Conservation (phyloP, 2,329 filamentous ascomycete genomes). For the Fusarium sulawesiense region DNA sequence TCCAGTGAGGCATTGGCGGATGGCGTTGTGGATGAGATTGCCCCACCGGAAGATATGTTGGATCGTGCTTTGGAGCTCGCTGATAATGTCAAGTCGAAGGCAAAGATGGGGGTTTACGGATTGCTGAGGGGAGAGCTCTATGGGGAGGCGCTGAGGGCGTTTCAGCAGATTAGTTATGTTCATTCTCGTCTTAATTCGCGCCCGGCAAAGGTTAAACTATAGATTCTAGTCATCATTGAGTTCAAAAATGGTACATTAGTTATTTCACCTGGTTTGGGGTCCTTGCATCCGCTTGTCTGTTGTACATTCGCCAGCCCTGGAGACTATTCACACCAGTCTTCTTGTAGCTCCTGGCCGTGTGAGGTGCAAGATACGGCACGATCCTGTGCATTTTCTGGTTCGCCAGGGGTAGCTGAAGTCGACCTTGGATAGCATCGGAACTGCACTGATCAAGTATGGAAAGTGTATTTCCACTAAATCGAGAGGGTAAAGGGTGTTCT, state of each 20-base stretch:
- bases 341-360: too few relatives aligned
- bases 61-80: neutral
- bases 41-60: neutral
- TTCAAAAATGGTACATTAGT: neutral
- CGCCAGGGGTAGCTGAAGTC: too few relatives aligned
- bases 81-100: neutral
- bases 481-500: too few relatives aligned
- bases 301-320: neutral
- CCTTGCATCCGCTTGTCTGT: neutral
- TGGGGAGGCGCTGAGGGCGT: neutral
- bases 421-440: too few relatives aligned
- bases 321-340: too few relatives aligned
- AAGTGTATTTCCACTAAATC: too few relatives aligned
- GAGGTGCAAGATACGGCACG: too few relatives aligned
- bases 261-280: neutral
- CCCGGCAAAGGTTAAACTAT: constrained; percentile 1
- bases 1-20: constrained; percentile 3
- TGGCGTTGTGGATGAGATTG: neutral
- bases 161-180: constrained; percentile 12
- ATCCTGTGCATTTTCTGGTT: too few relatives aligned
- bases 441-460: too few relatives aligned
- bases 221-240: neutral
- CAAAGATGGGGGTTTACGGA: constrained; percentile 7
- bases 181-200: constrained; percentile 8
- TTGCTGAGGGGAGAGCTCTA: constrained; percentile 1